These are phyloP conservation scores for Symmetrospora coprosmae DNA, from an alignment of 768 basidiomycete species.

Conservation along the genomic window DNA sequence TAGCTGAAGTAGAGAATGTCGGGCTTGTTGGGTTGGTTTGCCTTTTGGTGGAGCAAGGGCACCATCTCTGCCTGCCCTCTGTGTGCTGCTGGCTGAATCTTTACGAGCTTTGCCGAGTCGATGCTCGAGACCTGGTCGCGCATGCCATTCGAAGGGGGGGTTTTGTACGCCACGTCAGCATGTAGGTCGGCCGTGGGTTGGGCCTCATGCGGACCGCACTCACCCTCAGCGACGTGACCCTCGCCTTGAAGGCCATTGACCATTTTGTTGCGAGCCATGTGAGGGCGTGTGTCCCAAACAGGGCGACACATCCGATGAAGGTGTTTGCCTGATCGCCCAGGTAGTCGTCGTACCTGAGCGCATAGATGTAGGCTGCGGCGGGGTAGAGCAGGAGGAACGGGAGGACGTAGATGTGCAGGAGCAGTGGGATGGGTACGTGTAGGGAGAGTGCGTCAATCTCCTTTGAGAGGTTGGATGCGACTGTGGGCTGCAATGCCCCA, in stretches of 20 bases:
- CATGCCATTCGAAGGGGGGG: too few species aligned
- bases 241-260: slow-evolving; percentile 63
- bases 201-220: slow-evolving; percentile 30
- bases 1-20: slow-evolving; percentile 64
- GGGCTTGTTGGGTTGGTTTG: not conserved
- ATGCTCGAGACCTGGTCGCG: too few species aligned
- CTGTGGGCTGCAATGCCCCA: not conserved
- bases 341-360: slow-evolving; percentile 25
- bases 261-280: slow-evolving; percentile 84
- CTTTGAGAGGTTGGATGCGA: slow-evolving; percentile 38
- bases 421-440: slow-evolving; percentile 38
- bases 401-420: slow-evolving; percentile 36
- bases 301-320: slow-evolving; percentile 71
- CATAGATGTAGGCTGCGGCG: slow-evolving; percentile 60
- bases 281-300: slow-evolving; percentile 76
- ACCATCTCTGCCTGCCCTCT: slow-evolving; percentile 85
- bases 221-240: slow-evolving; percentile 65
- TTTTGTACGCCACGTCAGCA: too few species aligned
- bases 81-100: slow-evolving; percentile 63
- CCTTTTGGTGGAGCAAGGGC: slow-evolving; percentile 29
- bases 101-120: slow-evolving; percentile 62
- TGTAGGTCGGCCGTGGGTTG: too few species aligned
- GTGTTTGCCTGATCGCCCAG: slow-evolving; percentile 40
- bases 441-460: slow-evolving; percentile 38
- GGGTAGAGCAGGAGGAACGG: slow-evolving; percentile 40